Evolutionary conservation across 2,329 filamentous ascomycete genomes (phyloP).

Genomic region (Talaromyces verruculosus): DNA sequence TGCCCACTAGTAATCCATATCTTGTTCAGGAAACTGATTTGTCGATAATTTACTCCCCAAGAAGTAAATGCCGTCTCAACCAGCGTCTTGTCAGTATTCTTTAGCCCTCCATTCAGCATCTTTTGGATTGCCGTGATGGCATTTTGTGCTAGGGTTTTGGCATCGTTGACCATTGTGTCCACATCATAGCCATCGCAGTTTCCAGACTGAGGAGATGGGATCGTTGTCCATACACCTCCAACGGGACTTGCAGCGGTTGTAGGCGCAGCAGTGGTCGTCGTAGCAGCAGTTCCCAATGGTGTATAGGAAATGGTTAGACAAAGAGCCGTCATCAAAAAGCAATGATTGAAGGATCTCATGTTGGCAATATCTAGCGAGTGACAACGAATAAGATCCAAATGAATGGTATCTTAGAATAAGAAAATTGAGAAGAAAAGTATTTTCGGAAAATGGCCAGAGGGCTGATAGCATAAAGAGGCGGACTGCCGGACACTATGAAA

Average conservation of each 20-base stretch:
- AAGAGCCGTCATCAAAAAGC: background rate
- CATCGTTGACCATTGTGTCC: conserved; percentile 6
- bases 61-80: background rate
- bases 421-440: background rate
- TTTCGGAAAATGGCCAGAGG: background rate
- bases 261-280: background rate
- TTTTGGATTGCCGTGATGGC: background rate
- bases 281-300: background rate
- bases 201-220: background rate
- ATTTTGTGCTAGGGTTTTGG: background rate
- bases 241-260: background rate
- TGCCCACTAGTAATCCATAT: conserved; percentile 2
- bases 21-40: background rate
- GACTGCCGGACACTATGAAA: background rate
- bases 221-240: background rate
- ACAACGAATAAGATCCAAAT: background rate
- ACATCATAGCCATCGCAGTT: background rate
- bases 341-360: background rate
- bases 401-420: background rate
- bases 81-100: background rate
- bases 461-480: background rate
- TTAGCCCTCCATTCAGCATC: background rate
- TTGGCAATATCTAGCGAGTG: background rate
- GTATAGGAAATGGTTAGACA: background rate
- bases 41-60: background rate